Conservation (phyloP, 768 basidiomycete species). For the Mycena metata region DNA sequence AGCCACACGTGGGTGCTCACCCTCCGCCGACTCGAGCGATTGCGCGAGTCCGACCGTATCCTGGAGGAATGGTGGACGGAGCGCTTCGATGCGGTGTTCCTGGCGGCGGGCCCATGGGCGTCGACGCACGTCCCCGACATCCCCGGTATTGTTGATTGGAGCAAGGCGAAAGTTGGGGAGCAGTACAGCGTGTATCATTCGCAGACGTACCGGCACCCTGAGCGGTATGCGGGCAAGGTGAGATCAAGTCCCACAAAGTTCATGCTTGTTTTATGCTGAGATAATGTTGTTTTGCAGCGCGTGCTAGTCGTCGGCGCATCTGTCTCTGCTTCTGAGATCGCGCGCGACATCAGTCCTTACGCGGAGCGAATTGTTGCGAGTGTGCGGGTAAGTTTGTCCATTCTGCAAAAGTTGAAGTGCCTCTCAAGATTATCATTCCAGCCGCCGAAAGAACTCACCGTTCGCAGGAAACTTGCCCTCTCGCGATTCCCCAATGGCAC, state of each 20-base stretch:
- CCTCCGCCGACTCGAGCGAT: slow-evolving; percentile 34
- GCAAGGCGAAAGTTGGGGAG: slow-evolving; percentile 32
- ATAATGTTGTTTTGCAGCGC: slow-evolving; percentile 21
- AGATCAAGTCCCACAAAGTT: slow-evolving; percentile 1
- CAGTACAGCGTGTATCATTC: slow-evolving; percentile 43
- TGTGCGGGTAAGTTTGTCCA: slow-evolving; percentile 26
- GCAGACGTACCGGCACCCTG: slow-evolving; percentile 46
- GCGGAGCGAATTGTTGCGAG: slow-evolving; percentile 33
- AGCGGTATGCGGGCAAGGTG: slow-evolving; percentile 46
- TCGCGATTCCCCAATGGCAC: background rate
- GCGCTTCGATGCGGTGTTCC: slow-evolving; percentile 50
- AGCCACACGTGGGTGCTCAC: slow-evolving; percentile 38
- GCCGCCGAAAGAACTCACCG: slow-evolving; percentile 4
- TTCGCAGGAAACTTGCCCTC: background rate
- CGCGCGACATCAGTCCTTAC: slow-evolving; percentile 27
- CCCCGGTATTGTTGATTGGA: slow-evolving; percentile 45
- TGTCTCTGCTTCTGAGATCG: slow-evolving; percentile 32
- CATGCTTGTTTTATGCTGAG: background rate
- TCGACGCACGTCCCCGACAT: slow-evolving; percentile 47
- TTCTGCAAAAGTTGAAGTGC: background rate
- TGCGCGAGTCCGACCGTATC: slow-evolving; percentile 33
- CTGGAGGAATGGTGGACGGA: slow-evolving; percentile 43
- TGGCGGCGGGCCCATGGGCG: slow-evolving; percentile 47
- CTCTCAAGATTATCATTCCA: background rate
- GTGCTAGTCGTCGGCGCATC: slow-evolving; percentile 38